phyloP scores from a whole-genome alignment of 225 moss, liverwort and hornwort species.

The Lunularia cruciata region DNA sequence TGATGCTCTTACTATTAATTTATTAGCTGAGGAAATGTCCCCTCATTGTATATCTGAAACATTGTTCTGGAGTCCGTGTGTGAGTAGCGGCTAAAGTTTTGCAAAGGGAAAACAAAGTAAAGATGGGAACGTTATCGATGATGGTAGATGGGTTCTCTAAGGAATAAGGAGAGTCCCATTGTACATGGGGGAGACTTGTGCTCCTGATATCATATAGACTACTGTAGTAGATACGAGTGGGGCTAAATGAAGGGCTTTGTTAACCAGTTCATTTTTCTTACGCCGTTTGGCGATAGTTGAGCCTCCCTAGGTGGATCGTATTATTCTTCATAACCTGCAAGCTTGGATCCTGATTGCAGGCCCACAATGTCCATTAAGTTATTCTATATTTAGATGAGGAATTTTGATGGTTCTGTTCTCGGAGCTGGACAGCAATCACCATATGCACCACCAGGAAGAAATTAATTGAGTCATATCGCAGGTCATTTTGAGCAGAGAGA shows the following conservation, averaged over 20 bases:
- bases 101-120: not conserved
- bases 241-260: slow-evolving; percentile 33
- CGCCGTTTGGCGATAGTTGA: not conserved
- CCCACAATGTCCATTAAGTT: slow-evolving; percentile 12
- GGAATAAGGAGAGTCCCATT: not conserved
- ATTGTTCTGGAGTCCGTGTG: too few species aligned
- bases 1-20: slow-evolving; percentile 21
- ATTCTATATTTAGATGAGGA: slow-evolving; percentile 6
- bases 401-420: not conserved
- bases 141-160: slow-evolving; percentile 16
- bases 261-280: slow-evolving; percentile 13
- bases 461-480: too few species aligned
- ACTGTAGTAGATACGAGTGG: slow-evolving; percentile 9
- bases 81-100: slow-evolving; percentile 1
- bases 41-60: not conserved
- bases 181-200: slow-evolving; percentile 22
- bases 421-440: not conserved
- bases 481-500: too few species aligned
- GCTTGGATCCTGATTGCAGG: slow-evolving; percentile 7
- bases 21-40: not conserved
- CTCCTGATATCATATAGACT: slow-evolving; percentile 9
- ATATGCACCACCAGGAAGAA: too few species aligned
- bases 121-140: not conserved
- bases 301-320: slow-evolving; percentile 16
- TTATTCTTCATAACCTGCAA: slow-evolving; percentile 12